phyloP scores from a whole-genome alignment of 805 yeast species.

The Yamadazyma olivae region DNA sequence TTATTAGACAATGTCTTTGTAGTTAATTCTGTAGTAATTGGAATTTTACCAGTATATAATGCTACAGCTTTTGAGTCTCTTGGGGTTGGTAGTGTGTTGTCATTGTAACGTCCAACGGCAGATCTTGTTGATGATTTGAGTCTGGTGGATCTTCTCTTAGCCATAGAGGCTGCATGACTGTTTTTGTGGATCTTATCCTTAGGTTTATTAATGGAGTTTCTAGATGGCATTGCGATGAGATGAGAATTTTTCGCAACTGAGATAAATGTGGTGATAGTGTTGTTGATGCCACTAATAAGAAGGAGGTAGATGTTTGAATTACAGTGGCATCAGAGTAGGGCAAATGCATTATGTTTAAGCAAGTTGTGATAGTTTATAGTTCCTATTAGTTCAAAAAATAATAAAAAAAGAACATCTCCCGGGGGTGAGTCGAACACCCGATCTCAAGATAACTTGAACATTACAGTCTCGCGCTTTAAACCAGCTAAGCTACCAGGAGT shows the following conservation, averaged over 20 bases:
- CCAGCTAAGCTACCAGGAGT: slow-evolving; percentile 51
- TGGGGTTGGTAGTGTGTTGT: slow-evolving; percentile 37
- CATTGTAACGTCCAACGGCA: slow-evolving; percentile 34
- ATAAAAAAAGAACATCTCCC: slow-evolving; percentile 31
- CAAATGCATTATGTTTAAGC: neutral
- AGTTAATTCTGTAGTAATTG: slow-evolving; percentile 27
- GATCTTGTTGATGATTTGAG: slow-evolving; percentile 46
- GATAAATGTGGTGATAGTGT: neutral
- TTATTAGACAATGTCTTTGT: slow-evolving; percentile 74
- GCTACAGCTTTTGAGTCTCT: slow-evolving; percentile 45
- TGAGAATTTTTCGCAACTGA: slow-evolving; percentile 1
- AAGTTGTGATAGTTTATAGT: too few species aligned
- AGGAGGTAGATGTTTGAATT: neutral
- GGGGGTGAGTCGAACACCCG: slow-evolving; percentile 53
- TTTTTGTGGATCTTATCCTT: slow-evolving; percentile 53
- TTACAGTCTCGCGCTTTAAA: slow-evolving; percentile 50
- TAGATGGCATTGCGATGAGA: slow-evolving; percentile 68
- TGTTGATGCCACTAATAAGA: neutral
- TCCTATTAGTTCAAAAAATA: too few species aligned
- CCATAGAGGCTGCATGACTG: slow-evolving; percentile 48
- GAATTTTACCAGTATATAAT: slow-evolving; percentile 36
- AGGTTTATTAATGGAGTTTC: slow-evolving; percentile 79
- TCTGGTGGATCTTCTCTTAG: slow-evolving; percentile 55
- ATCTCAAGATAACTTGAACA: slow-evolving; percentile 42
- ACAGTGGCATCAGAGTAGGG: neutral